Percentiles rank a stretch among this genome's conserved stretches.
phyloP scores from a whole-genome alignment of 202 grass and related monocot species.

The Thinopyrum obtusiflorum region DNA sequence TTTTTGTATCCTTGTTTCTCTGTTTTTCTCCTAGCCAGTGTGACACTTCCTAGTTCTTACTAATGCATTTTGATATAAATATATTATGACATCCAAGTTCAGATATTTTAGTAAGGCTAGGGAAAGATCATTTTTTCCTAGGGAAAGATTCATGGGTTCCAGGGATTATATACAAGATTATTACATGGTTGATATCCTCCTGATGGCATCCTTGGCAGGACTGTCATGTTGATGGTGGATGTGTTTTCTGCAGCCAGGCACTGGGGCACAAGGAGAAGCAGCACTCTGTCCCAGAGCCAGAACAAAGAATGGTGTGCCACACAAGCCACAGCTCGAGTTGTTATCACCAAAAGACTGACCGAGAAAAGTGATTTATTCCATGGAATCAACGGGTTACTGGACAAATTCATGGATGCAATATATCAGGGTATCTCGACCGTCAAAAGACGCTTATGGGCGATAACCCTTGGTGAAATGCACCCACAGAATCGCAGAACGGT shows the following conservation, averaged over 20 bases:
- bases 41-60: neutral
- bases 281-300: neutral
- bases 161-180: neutral
- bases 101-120: neutral
- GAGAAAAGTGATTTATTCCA: neutral
- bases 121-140: neutral
- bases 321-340: neutral
- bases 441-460: slow-evolving; percentile 7
- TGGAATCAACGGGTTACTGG: neutral
- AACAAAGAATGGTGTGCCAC: slow-evolving; percentile 17
- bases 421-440: slow-evolving; percentile 32
- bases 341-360: slow-evolving; percentile 18
- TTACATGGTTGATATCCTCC: neutral
- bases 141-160: neutral
- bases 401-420: slow-evolving; percentile 31
- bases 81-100: neutral
- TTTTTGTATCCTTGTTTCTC: neutral
- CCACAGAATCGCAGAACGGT: slow-evolving; percentile 33
- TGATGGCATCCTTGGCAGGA: neutral
- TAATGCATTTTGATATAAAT: neutral
- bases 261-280: neutral
- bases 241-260: slow-evolving; percentile 7
- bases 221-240: slow-evolving; percentile 18
- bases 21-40: neutral
- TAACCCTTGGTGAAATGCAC: slow-evolving; percentile 24